Percentiles rank a stretch among this genome's conserved stretches.
Conservation (phyloP, 169 alveolate species). For the Plasmodium ovale region DNA sequence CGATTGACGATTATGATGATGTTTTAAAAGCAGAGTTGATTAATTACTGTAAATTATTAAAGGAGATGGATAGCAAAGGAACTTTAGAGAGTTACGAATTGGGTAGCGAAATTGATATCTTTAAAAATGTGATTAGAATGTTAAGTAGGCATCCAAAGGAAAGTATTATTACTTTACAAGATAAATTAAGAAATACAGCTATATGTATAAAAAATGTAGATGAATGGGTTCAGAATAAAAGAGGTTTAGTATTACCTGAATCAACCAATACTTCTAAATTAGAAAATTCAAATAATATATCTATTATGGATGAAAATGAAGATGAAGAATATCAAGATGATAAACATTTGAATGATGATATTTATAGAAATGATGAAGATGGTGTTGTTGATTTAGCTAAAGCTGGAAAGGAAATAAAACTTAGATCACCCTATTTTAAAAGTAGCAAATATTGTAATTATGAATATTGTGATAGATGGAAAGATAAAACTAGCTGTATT, state of each 20-base stretch:
- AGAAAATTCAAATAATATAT: neutral
- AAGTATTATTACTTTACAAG: slow-evolving; percentile 1
- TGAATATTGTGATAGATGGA: slow-evolving; percentile 41
- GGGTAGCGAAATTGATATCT: slow-evolving; percentile 23
- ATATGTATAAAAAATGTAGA: slow-evolving; percentile 35
- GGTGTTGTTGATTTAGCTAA: slow-evolving; percentile 31
- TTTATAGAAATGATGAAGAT: slow-evolving; percentile 9
- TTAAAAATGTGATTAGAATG: slow-evolving; percentile 15
- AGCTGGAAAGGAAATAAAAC: slow-evolving; percentile 3
- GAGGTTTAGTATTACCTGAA: slow-evolving; percentile 42
- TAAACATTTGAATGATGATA: neutral
- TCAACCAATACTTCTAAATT: neutral
- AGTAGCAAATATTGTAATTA: slow-evolving; percentile 40
- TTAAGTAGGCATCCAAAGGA: slow-evolving; percentile 1
- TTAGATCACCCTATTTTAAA: slow-evolving; percentile 16
- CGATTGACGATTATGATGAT: slow-evolving; percentile 8
- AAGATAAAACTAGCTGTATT: slow-evolving; percentile 39
- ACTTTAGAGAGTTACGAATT: slow-evolving; percentile 7
- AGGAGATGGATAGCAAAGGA: slow-evolving; percentile 5
- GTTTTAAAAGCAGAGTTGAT: slow-evolving; percentile 6
- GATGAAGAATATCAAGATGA: neutral
- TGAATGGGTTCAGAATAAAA: slow-evolving; percentile 22
- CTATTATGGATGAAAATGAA: neutral
- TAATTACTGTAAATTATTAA: slow-evolving; percentile 38
- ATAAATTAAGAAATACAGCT: slow-evolving; percentile 29